Base-by-base conservation (phyloP, 2,329 filamentous ascomycete genomes). In the Furcasterigmium furcatum region DNA sequence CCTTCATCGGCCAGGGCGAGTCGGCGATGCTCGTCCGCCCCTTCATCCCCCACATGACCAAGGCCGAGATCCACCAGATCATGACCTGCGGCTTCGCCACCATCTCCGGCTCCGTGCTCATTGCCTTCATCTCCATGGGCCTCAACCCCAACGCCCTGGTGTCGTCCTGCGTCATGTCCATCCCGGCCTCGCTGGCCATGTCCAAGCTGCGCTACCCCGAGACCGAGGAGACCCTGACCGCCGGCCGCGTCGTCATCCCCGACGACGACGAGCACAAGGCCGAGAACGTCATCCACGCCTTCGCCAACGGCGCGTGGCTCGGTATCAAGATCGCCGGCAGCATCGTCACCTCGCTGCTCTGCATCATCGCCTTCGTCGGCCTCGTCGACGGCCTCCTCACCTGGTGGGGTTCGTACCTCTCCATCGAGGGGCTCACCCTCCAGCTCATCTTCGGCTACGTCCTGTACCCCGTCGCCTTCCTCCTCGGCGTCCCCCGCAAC, bases 151-250 rank as follows among this genome's bases (percentile, higher is more conserved):
- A 95, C 63, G 91, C 88, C 4, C 75, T 96, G 39, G 86, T 96
- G 22, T 95, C 89, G 3, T 91, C 88, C 8, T 96, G 91, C 62
- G 91, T 96, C 64, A 96, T 96, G 91, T 91, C 87, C 57, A 96
- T 96, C 52, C 91, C 91, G 0, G 91, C 91, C 1, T 95, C 90
- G 4, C 77, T 96, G 13, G 91, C 91, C 42, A 84, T 94, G 50
- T 92, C 87, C 52, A 96, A 96, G 71, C 77, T 96, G 57, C 86
- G 91, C 46, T 96, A 87, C 64, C 91, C 91, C 3, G 91, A 96
- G 70, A 85, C 82, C 4, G 89, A 95, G 64, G 87, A 92, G 66
- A 88, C 89, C 0, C 73, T 95, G 29, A 96, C 91, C 0, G 85
- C 88, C 5, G 89, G 90, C 46, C 81, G 83, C 16, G 85, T 94